These are phyloP conservation scores for Alisma plantagoaquatica DNA, from an alignment of 106 monocot species.

Conservation along the genomic window DNA sequence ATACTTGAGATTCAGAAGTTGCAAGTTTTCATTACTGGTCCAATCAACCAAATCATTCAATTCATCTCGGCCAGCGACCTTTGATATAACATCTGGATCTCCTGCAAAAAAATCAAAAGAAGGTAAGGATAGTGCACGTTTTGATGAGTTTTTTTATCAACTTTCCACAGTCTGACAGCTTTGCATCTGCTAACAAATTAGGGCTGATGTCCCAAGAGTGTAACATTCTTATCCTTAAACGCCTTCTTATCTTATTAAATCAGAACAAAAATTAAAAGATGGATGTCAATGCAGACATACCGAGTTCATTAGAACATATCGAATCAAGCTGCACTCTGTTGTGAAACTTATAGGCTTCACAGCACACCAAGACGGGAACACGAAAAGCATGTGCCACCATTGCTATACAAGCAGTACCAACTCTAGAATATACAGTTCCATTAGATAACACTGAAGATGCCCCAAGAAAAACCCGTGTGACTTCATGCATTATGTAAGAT, in stretches of 20 bases:
- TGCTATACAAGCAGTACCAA: slow-evolving; percentile 86
- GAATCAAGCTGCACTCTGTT: slow-evolving; percentile 97
- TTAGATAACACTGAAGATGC: slow-evolving; percentile 85
- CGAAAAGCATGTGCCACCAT: slow-evolving; percentile 92
- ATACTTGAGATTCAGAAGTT: slow-evolving; percentile 90
- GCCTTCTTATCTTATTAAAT: too few relatives aligned
- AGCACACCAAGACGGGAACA: slow-evolving; percentile 87
- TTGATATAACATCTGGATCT: slow-evolving; percentile 81
- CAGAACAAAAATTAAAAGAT: too few relatives aligned
- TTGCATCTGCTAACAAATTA: too few relatives aligned
- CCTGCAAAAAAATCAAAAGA: slow-evolving; percentile 24
- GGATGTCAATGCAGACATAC: slow-evolving; percentile 35
- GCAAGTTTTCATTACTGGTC: slow-evolving; percentile 72
- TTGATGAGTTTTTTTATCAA: too few relatives aligned
- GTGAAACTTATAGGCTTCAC: slow-evolving; percentile 98
- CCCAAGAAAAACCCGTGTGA: slow-evolving; percentile 82
- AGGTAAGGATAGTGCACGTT: neutral
- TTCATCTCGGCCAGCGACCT: slow-evolving; percentile 54
- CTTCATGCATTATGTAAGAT: slow-evolving; percentile 98
- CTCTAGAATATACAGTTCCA: slow-evolving; percentile 91
- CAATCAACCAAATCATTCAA: slow-evolving; percentile 49
- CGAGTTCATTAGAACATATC: slow-evolving; percentile 95
- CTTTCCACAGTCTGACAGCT: too few relatives aligned
- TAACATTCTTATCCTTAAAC: too few relatives aligned
- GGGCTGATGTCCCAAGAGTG: too few relatives aligned